These are phyloP conservation scores for Mycena capillaripes DNA, from an alignment of 768 basidiomycete genomes.

Conservation along the genomic window DNA sequence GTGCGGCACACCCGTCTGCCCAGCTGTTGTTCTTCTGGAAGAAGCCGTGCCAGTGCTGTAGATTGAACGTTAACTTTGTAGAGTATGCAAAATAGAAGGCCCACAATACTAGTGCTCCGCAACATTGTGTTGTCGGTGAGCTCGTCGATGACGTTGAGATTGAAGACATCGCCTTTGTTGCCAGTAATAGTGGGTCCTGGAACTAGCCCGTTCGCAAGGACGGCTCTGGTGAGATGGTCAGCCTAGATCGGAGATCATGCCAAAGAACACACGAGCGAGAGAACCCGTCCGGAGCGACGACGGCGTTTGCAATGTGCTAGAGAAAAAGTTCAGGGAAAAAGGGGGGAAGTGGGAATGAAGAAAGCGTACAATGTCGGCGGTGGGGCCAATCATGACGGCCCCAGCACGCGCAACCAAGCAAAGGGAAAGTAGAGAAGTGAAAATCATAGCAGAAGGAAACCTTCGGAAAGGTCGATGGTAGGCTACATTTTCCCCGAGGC, in stretches of 20 bases:
- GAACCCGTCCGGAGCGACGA: slow-evolving; percentile 55
- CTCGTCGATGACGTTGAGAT: slow-evolving; percentile 54
- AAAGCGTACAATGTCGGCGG: slow-evolving; percentile 9
- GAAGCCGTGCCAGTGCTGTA: slow-evolving; percentile 41
- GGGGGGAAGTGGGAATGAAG: not conserved
- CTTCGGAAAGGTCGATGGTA: not conserved
- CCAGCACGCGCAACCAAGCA: not conserved
- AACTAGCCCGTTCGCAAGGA: slow-evolving; percentile 52
- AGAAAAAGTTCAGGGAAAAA: not conserved
- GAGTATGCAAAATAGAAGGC: slow-evolving; percentile 9
- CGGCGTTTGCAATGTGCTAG: slow-evolving; percentile 44
- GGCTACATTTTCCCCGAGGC: not conserved
- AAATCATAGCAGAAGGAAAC: slow-evolving; percentile 12
- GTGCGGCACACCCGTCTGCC: slow-evolving; percentile 39
- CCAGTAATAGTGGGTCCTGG: slow-evolving; percentile 56
- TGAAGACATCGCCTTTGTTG: slow-evolving; percentile 53
- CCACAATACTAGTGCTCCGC: slow-evolving; percentile 53
- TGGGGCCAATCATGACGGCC: slow-evolving; percentile 22
- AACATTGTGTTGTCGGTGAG: slow-evolving; percentile 56
- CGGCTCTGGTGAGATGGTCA: slow-evolving; percentile 43
- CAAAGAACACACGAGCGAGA: slow-evolving; percentile 45
- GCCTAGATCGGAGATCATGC: not conserved
- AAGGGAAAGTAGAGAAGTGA: slow-evolving; percentile 18
- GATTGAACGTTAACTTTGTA: not conserved
- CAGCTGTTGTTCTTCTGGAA: slow-evolving; percentile 41